phyloP scores from a whole-genome alignment of 257 asterid species.

The Solanum microdontum region DNA sequence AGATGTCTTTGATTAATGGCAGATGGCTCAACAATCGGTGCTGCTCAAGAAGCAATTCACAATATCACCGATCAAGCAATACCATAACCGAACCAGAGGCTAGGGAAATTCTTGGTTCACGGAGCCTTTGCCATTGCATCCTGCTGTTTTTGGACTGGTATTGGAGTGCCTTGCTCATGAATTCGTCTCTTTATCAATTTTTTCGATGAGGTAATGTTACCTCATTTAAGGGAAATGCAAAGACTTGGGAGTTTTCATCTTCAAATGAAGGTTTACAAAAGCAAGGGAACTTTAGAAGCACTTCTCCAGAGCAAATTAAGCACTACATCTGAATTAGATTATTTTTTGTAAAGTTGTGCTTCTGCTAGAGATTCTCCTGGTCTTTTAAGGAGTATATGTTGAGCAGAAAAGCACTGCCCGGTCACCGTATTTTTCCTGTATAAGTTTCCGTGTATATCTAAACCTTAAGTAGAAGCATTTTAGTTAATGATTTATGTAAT shows the following conservation, averaged over 20 bases:
- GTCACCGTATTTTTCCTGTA: neutral
- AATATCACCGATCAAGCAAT: neutral
- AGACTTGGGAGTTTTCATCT: slow-evolving; percentile 12
- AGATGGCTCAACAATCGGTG: neutral
- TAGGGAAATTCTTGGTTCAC: slow-evolving; percentile 11
- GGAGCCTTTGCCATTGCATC: slow-evolving; percentile 9
- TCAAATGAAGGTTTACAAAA: neutral
- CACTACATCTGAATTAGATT: neutral
- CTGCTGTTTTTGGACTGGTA: neutral
- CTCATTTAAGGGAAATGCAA: slow-evolving; percentile 36
- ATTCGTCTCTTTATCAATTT: neutral
- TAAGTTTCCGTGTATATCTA: neutral
- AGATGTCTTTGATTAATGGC: neutral
- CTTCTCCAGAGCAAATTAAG: neutral
- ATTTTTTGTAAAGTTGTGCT: neutral
- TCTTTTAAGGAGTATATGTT: neutral
- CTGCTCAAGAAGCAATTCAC: neutral
- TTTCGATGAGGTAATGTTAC: slow-evolving; percentile 21
- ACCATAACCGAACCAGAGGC: neutral
- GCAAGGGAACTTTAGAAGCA: neutral
- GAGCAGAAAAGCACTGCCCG: neutral
- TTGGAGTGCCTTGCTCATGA: neutral
- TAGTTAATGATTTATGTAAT: neutral
- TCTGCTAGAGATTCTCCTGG: neutral
- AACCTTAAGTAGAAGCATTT: neutral